phyloP scores from a whole-genome alignment of 2,329 filamentous ascomycete genomes.

The Sordariomycetes sp. region DNA sequence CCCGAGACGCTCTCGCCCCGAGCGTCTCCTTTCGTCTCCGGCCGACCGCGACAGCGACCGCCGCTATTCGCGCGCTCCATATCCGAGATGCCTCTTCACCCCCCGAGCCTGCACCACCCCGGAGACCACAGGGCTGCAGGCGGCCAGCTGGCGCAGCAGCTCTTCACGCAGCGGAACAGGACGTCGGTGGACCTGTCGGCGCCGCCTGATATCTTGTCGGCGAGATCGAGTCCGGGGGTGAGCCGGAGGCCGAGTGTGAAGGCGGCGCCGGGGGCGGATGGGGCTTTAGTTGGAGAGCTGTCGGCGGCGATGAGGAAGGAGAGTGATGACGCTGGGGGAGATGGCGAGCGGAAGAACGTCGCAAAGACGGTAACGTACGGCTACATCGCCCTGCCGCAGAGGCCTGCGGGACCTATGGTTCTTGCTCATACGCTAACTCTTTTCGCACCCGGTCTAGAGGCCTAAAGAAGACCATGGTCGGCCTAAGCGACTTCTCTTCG shows the following conservation, averaged over 20 bases:
- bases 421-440: constrained; percentile 12
- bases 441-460: constrained; percentile 23
- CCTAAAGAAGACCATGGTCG: constrained; percentile 37
- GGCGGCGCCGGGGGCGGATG: not conserved
- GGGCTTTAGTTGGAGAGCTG: not conserved
- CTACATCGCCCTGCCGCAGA: not conserved
- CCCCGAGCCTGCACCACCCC: not conserved
- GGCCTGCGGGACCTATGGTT: not conserved
- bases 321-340: not conserved
- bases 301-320: not conserved
- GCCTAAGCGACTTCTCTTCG: constrained; percentile 50
- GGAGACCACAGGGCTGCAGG: not conserved
- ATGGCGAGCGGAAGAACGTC: not conserved
- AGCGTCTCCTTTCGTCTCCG: not conserved
- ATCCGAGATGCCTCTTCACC: not conserved
- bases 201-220: not conserved
- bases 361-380: constrained; percentile 29
- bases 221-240: not conserved
- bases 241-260: not conserved
- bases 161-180: not conserved
- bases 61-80: not conserved
- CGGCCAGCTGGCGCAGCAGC: not conserved
- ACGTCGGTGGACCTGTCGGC: not conserved
- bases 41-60: not conserved
- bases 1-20: not conserved